phyloP scores from a whole-genome alignment of 768 basidiomycete genomes.

The Cystofilobasidium macerans region DNA sequence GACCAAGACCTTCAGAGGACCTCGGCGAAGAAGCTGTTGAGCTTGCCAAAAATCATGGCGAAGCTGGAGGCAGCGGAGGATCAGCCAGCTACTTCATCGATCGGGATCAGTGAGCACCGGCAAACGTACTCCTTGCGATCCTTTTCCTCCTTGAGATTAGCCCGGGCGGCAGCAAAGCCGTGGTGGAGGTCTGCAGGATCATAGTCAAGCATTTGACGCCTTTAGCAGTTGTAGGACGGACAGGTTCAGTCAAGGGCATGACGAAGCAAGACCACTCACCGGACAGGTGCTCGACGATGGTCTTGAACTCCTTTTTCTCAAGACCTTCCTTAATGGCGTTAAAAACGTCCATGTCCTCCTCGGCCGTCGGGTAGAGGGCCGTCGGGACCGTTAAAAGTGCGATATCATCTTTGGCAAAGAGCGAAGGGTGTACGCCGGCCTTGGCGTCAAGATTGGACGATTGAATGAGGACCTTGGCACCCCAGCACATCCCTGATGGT shows the following conservation, averaged over 20 bases:
- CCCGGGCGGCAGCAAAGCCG: slow-evolving; percentile 23
- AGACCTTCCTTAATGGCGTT: slow-evolving; percentile 14
- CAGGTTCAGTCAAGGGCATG: neutral
- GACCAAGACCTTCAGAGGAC: neutral
- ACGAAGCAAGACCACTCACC: neutral
- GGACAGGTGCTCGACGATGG: neutral
- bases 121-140: neutral
- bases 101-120: neutral
- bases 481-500: slow-evolving; percentile 17
- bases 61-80: neutral
- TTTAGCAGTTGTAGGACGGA: neutral
- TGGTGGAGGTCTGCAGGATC: neutral
- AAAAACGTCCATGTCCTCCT: slow-evolving; percentile 23
- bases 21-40: neutral
- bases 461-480: slow-evolving; percentile 22
- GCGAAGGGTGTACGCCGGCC: slow-evolving; percentile 20
- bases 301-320: slow-evolving; percentile 7
- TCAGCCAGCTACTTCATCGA: neutral
- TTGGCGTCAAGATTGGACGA: slow-evolving; percentile 17
- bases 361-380: slow-evolving; percentile 20
- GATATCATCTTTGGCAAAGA: slow-evolving; percentile 19
- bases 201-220: neutral
- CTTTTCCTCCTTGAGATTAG: slow-evolving; percentile 10
- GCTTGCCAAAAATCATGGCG: neutral
- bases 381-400: slow-evolving; percentile 13